A percentile compares a stretch with the other conserved stretches of the same genome.
Evolutionary conservation across 2,329 filamentous ascomycete species (phyloP).

Genomic region (Cladosporium oxysporum): DNA sequence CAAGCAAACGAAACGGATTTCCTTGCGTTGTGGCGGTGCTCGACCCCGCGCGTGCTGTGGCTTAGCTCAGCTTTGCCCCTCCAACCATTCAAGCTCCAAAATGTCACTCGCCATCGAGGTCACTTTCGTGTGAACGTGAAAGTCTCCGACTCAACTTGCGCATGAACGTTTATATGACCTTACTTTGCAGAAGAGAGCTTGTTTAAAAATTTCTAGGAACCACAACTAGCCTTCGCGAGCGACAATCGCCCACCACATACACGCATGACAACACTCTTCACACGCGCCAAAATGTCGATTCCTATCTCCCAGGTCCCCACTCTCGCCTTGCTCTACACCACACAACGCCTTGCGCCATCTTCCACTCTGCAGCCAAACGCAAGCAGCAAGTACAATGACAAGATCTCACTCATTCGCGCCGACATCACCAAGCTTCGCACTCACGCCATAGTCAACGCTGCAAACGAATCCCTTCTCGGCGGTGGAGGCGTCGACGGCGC

Average conservation of each 20-base stretch:
- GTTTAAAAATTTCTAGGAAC: not conserved
- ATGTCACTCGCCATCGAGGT: not conserved
- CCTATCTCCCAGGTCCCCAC: conserved; percentile 60
- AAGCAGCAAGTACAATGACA: conserved; percentile 62
- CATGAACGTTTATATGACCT: not conserved
- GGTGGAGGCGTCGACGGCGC: conserved; percentile 80
- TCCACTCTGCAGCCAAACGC: conserved; percentile 42
- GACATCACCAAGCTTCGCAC: conserved; percentile 80
- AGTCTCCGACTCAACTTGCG: not conserved
- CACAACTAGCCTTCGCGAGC: not conserved
- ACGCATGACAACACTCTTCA: not conserved
- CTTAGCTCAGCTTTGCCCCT: not conserved
- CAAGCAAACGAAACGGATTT: conserved; percentile 11
- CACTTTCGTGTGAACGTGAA: not conserved
- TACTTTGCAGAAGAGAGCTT: not conserved
- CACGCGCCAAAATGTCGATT: conserved; percentile 1
- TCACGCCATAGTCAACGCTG: conserved; percentile 90
- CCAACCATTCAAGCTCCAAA: not conserved
- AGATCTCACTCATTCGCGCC: conserved; percentile 68
- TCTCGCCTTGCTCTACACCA: conserved; percentile 66
- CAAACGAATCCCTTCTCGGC: conserved; percentile 74
- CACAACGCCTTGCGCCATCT: conserved; percentile 47
- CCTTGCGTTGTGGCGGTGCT: conserved; percentile 1
- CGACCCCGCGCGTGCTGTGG: conserved; percentile 6
- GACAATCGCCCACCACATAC: not conserved